phyloP scores from a whole-genome alignment of 768 basidiomycete species.

The Cystofilobasidium bisporidii region DNA sequence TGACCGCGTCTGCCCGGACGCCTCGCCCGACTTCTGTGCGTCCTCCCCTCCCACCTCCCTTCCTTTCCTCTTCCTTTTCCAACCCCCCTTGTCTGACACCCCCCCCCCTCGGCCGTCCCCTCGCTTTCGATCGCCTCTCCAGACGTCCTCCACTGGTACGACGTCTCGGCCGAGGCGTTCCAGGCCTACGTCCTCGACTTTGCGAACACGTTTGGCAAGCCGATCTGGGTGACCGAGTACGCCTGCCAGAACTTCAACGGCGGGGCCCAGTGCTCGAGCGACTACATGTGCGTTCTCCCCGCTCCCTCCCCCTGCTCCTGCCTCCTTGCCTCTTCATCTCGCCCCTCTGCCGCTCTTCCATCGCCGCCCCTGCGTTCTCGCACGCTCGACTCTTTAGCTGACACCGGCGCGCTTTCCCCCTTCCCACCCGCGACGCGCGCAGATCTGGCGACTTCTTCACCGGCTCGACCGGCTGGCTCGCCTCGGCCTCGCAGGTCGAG shows the following conservation, averaged over 20 bases:
- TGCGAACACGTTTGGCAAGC: constrained; percentile 9
- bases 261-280: constrained; percentile 37
- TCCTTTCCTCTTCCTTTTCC: too few species aligned
- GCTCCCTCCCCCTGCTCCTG: background rate
- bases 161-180: constrained; percentile 27
- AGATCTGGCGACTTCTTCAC: constrained; percentile 17
- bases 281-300: constrained; percentile 12
- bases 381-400: too few species aligned
- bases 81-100: too few species aligned
- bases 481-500: constrained; percentile 4
- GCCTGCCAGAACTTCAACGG: constrained; percentile 40
- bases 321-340: too few species aligned
- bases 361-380: too few species aligned
- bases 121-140: background rate
- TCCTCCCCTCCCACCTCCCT: too few species aligned
- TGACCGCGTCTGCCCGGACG: constrained; percentile 11
- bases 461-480: constrained; percentile 26
- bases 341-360: too few species aligned
- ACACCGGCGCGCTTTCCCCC: too few species aligned
- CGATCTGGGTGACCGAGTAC: constrained; percentile 31
- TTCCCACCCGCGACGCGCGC: too few species aligned
- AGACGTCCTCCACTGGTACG: constrained; percentile 26
- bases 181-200: constrained; percentile 26
- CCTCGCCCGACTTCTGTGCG: constrained; percentile 16
- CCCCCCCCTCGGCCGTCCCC: too few species aligned